Conservation (phyloP, 345 rosid genomes). For the Corchorus capsularis region DNA sequence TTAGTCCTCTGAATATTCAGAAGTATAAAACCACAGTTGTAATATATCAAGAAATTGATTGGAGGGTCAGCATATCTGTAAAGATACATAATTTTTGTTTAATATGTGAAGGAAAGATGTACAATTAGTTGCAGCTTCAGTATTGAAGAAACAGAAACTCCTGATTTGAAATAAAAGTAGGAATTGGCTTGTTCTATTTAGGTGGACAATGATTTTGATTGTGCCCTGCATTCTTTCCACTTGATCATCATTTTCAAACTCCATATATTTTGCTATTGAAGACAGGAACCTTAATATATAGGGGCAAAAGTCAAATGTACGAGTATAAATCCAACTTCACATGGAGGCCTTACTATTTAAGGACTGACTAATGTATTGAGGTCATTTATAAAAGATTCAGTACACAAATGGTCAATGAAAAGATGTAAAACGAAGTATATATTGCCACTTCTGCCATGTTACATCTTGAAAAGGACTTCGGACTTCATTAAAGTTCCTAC, state of each 20-base stretch:
- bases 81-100: conserved; percentile 31
- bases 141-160: not conserved
- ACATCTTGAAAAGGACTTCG: not conserved
- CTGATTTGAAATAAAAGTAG: conserved; percentile 26
- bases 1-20: conserved; percentile 22
- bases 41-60: conserved; percentile 33
- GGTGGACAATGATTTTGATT: not conserved
- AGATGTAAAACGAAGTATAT: not conserved
- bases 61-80: conserved; percentile 34
- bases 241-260: not conserved
- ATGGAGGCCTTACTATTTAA: not conserved
- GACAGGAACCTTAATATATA: no score
- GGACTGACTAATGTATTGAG: not conserved
- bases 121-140: conserved; percentile 21
- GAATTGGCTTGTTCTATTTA: conserved; percentile 5
- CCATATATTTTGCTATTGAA: not conserved
- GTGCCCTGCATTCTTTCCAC: not conserved
- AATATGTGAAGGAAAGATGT: conserved; percentile 29
- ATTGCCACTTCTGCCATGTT: not conserved
- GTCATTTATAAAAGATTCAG: not conserved
- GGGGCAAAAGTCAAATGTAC: no score
- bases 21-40: conserved; percentile 30
- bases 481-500: not conserved
- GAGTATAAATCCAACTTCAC: not conserved
- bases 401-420: not conserved